Evolutionary conservation across 2,329 filamentous ascomycete genomes (phyloP).

Genomic region (Monilinia vaccinii-corymbosi): DNA sequence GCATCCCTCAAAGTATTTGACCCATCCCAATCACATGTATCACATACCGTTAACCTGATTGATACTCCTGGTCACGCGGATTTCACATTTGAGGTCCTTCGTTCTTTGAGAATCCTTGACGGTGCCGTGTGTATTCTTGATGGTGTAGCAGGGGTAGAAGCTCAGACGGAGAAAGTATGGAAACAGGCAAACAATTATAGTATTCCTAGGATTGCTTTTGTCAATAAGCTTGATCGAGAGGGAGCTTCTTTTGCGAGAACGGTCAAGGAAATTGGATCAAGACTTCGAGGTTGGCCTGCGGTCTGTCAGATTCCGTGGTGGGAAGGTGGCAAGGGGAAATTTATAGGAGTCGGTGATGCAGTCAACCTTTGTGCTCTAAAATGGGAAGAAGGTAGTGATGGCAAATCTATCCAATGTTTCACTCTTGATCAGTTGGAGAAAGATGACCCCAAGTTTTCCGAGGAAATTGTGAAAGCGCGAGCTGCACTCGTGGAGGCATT

Average conservation of each 20-base stretch:
- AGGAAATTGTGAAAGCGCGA: constrained; percentile 68
- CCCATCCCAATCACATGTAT: constrained; percentile 41
- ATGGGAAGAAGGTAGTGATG: constrained; percentile 61
- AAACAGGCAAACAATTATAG: constrained; percentile 74
- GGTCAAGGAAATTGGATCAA: constrained; percentile 73
- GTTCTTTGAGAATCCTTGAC: constrained; percentile 80
- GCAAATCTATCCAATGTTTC: constrained; percentile 49
- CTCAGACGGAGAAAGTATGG: constrained; percentile 97
- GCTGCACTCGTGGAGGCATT: constrained; percentile 71
- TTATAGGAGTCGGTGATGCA: constrained; percentile 79
- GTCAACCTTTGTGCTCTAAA: constrained; percentile 65
- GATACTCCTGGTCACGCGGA: constrained; percentile 96
- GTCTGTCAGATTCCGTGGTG: constrained; percentile 97
- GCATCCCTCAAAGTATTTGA: constrained; percentile 24
- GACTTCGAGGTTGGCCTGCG: constrained; percentile 75
- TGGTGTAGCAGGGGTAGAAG: constrained; percentile 88
- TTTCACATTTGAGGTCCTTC: constrained; percentile 92
- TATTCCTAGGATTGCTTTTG: constrained; percentile 73
- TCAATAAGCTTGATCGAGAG: constrained; percentile 80
- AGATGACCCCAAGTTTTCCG: constrained; percentile 41
- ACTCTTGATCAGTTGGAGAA: constrained; percentile 43
- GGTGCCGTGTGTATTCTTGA: constrained; percentile 90
- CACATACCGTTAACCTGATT: constrained; percentile 79
- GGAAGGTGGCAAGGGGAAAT: constrained; percentile 59
- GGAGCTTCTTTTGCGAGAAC: constrained; percentile 77